Evolutionary conservation across 371 early-diverging fungal species (phyloP).

Genomic region (Chytridium lagenaria): DNA sequence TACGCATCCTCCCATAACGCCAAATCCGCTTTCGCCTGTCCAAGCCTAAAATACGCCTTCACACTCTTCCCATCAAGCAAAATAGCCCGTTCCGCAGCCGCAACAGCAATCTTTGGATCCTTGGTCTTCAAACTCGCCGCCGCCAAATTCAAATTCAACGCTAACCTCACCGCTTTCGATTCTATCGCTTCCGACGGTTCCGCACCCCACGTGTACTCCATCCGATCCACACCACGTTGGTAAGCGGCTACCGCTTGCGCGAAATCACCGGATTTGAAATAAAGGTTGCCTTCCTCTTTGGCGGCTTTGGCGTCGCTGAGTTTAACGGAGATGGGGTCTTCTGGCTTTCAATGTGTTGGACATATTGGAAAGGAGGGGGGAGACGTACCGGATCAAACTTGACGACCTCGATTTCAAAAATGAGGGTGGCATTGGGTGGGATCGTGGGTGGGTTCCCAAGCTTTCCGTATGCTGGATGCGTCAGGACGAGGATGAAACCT

Average conservation of each 20-base stretch:
- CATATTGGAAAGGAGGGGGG: background rate
- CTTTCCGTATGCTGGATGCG: constrained; percentile 51
- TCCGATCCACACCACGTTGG: constrained; percentile 24
- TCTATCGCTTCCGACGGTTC: constrained; percentile 28
- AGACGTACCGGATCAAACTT: constrained; percentile 18
- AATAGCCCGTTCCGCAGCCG: constrained; percentile 58
- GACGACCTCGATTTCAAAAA: constrained; percentile 55
- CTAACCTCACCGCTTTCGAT: constrained; percentile 28
- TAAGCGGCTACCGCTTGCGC: constrained; percentile 27
- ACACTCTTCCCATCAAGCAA: constrained; percentile 60
- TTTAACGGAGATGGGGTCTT: constrained; percentile 39
- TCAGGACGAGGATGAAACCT: background rate
- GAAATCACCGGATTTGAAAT: constrained; percentile 36
- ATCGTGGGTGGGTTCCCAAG: constrained; percentile 51
- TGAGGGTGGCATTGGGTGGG: constrained; percentile 54
- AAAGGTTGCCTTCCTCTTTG: constrained; percentile 45
- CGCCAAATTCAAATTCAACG: constrained; percentile 42
- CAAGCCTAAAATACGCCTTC: constrained; percentile 70
- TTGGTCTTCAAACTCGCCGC: constrained; percentile 32
- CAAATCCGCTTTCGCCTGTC: constrained; percentile 62
- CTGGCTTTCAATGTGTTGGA: constrained; percentile 17
- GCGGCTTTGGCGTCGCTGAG: constrained; percentile 34
- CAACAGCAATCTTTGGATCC: constrained; percentile 46
- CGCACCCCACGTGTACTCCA: constrained; percentile 42
- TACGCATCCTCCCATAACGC: constrained; percentile 62